Base-by-base conservation (phyloP, 257 asterid genomes). In the Solanum dulcamara region DNA sequence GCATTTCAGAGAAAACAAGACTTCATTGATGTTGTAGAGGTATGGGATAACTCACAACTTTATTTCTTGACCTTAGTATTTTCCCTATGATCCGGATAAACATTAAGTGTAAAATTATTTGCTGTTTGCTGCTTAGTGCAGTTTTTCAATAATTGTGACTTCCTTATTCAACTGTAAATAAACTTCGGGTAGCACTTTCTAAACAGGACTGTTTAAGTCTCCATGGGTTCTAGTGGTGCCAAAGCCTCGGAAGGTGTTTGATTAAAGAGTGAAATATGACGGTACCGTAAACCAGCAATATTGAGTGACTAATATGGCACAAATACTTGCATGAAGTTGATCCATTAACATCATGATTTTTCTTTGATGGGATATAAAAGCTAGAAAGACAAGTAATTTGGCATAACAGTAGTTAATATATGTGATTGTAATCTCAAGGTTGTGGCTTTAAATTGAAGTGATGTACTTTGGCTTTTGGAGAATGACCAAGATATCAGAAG, bases 21-120 rank as follows among this genome's bases (percentile, higher is more conserved):
- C 87, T 96, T 96, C 87, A 79, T 94, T 33, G 98, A 96, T 93
- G 98, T 94, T 89, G 98, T 93, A 50, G 99, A 96, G 98, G 98
- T 94, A 90, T 67, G 87, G 80, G 42, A 50, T 70, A 30, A 48
- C 42, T 48, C 28, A 10, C 42, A 15, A 75, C 14, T 79, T 79
- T 30, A 64, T 48, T 79, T 79, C 12, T 79, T 24, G 38, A 79
- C 64, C 66, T 48, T 30, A 30, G 40, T 79, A 4, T 10, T 30
- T 48, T 79, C 22, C 30, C 64, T 48, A 28, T 44, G 82, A 77
- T 30, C 44, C 26, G 12, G 26, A 9, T 33, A 20, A 13, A 46
- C 28, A 77, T 44, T 20, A 26, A 44, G 81, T 75, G 50, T 70
- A 33, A 70, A 70, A 18, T 44, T 75, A 44, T 75, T 7, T 75